A percentile compares a stretch with the other conserved stretches of the same genome.
phyloP scores from a whole-genome alignment of 1,284 basidiomycete species.

The Polyporus tsugae region DNA sequence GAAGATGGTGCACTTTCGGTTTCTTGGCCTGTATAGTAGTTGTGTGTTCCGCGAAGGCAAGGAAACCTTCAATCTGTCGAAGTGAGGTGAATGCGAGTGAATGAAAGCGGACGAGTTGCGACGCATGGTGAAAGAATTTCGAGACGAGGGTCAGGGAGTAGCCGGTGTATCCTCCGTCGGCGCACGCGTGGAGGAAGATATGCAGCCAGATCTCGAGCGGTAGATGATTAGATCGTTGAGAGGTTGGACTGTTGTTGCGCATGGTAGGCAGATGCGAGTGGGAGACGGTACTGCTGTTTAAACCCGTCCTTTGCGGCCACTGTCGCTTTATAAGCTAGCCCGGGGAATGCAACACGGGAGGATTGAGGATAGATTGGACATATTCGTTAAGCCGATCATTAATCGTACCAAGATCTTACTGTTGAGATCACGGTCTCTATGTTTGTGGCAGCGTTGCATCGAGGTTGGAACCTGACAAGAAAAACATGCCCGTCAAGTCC shows the following conservation, averaged over 20 bases:
- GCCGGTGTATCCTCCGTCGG: constrained; percentile 30
- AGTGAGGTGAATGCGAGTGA: constrained; percentile 26
- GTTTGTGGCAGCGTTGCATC: constrained; percentile 6
- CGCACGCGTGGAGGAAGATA: constrained; percentile 26
- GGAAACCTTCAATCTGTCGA: constrained; percentile 23
- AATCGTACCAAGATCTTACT: constrained; percentile 13
- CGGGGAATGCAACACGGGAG: not conserved
- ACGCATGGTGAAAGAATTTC: constrained; percentile 28
- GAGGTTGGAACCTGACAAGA: constrained; percentile 7
- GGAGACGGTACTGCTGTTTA: not conserved
- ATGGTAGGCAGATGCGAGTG: not conserved
- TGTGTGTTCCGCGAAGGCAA: constrained; percentile 8
- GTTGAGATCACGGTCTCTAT: constrained; percentile 16
- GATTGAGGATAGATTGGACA: not conserved
- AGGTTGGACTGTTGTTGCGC: not conserved
- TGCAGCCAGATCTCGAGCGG: constrained; percentile 31
- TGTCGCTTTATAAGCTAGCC: constrained; percentile 10
- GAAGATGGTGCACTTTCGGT: constrained; percentile 25
- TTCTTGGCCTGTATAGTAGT: not conserved
- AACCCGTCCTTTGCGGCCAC: not conserved
- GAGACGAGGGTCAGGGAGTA: constrained; percentile 25
- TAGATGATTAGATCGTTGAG: constrained; percentile 7
- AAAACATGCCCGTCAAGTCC: constrained; percentile 21
- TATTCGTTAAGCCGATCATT: constrained; percentile 10
- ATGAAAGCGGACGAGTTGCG: constrained; percentile 24